These are phyloP conservation scores for Teratosphaeria pseudoeucalypti DNA, from an alignment of 2,329 filamentous ascomycete species.

Conservation along the genomic window DNA sequence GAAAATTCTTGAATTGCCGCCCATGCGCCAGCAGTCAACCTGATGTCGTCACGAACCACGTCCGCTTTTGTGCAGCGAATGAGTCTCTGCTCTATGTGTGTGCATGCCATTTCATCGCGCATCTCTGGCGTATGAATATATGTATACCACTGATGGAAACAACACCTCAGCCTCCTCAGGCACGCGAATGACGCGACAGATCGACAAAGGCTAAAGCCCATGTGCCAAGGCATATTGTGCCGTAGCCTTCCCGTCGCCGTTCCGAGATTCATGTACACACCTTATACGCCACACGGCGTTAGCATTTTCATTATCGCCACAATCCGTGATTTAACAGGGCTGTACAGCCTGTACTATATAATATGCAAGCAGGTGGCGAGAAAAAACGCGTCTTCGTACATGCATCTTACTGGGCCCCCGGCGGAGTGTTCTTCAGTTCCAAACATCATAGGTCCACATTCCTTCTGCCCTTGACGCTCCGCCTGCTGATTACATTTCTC, in stretches of 20 bases:
- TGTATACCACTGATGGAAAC: too few species aligned
- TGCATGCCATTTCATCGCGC: too few species aligned
- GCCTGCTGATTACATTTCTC: constrained; percentile 2
- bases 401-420: not conserved
- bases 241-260: not conserved
- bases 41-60: too few species aligned
- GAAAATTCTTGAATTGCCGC: not conserved
- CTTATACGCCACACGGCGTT: not conserved
- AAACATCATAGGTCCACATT: constrained; percentile 2
- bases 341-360: not conserved
- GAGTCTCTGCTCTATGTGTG: too few species aligned
- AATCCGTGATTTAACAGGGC: too few species aligned
- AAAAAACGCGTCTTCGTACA: not conserved
- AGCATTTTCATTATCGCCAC: not conserved
- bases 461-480: constrained; percentile 6
- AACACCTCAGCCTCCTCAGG: not conserved
- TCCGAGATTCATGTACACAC: too few species aligned
- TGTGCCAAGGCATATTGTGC: not conserved
- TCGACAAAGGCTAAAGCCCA: not conserved
- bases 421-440: not conserved
- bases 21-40: too few species aligned
- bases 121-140: too few species aligned
- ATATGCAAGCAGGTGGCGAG: not conserved
- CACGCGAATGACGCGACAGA: not conserved
- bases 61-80: too few species aligned